These are phyloP conservation scores for Rubroboletus satanas DNA, from an alignment of 768 basidiomycete species.

Conservation along the genomic window DNA sequence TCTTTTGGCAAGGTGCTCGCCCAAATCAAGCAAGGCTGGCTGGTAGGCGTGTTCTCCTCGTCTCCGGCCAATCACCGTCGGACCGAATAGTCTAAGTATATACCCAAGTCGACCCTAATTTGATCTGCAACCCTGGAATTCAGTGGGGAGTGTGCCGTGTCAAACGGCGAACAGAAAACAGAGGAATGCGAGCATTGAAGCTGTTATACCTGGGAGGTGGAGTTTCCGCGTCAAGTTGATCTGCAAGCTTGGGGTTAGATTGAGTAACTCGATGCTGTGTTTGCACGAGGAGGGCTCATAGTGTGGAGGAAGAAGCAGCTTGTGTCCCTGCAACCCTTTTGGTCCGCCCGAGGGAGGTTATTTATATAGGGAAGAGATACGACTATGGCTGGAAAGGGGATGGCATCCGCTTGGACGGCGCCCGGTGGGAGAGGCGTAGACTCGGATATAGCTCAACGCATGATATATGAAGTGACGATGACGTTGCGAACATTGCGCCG, in stretches of 20 bases:
- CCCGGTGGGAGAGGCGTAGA: neutral
- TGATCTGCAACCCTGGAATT: neutral
- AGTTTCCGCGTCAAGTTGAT: neutral
- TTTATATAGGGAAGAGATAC: neutral
- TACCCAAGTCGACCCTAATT: neutral
- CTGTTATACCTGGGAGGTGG: neutral
- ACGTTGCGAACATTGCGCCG: neutral
- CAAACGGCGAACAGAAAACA: neutral
- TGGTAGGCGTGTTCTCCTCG: neutral
- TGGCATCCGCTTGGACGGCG: neutral
- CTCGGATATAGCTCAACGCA: neutral
- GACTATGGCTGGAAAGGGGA: neutral
- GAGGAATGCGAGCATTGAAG: neutral
- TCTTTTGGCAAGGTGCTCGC: neutral
- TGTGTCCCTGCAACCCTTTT: neutral
- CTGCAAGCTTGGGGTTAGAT: neutral
- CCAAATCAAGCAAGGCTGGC: neutral
- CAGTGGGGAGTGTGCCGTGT: neutral
- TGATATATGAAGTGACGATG: neutral
- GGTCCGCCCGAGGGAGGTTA: neutral
- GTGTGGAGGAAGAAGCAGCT: neutral
- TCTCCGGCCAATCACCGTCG: constrained; percentile 10
- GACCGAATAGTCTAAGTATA: neutral
- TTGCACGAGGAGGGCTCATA: neutral
- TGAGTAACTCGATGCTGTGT: neutral